Conservation (phyloP, 345 rosid genomes). For the Carallia brachiata region DNA sequence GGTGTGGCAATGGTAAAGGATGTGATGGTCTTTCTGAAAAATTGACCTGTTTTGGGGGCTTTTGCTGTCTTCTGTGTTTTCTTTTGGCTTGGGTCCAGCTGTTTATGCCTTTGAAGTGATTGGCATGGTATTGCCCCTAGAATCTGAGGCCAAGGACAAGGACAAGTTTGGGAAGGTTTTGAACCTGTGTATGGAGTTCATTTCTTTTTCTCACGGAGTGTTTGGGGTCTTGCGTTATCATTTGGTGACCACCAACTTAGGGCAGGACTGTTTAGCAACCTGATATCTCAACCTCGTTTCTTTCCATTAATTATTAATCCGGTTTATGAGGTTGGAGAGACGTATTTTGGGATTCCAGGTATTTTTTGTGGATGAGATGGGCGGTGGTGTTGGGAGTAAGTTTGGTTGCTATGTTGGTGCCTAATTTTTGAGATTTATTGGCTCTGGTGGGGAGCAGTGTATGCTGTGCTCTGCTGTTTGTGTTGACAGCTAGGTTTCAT, state of each 20-base stretch:
- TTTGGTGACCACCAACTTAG: conserved; percentile 71
- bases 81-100: conserved; percentile 64
- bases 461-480: conserved; percentile 60
- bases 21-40: conserved; percentile 31
- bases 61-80: conserved; percentile 59
- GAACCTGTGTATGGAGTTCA: conserved; percentile 50
- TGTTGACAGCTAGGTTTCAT: conserved; percentile 64
- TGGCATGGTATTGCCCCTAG: conserved; percentile 72
- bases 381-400: conserved; percentile 49
- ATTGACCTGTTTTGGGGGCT: conserved; percentile 33
- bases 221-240: conserved; percentile 59
- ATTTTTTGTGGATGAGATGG: conserved; percentile 64
- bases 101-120: conserved; percentile 72
- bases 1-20: conserved; percentile 69
- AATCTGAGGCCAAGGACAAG: conserved; percentile 51
- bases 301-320: conserved; percentile 81
- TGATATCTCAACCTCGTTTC: conserved; percentile 64
- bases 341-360: conserved; percentile 42
- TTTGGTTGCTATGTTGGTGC: conserved; percentile 56
- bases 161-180: conserved; percentile 53
- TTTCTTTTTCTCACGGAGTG: conserved; percentile 46
- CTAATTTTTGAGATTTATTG: conserved; percentile 69
- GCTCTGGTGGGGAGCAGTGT: conserved; percentile 74
- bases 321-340: conserved; percentile 60
- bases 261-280: conserved; percentile 50